Conservation (phyloP, 1,284 basidiomycete genomes). For the Ceratobasidium sp. region DNA sequence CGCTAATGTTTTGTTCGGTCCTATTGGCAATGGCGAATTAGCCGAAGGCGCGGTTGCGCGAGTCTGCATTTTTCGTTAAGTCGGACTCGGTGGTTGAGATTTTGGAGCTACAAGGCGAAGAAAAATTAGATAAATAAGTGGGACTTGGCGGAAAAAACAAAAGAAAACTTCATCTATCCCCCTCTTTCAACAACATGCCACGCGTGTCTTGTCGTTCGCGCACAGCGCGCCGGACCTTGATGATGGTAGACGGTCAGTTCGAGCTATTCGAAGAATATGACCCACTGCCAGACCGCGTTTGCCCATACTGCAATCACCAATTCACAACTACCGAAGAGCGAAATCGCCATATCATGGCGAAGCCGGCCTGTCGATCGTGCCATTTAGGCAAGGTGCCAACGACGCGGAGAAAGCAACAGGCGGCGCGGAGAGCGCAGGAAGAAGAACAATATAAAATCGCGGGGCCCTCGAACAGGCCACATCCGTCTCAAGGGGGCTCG, state of each 20-base stretch:
- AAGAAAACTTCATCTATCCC: not conserved
- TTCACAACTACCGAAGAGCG: no score
- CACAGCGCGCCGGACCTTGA: constrained; percentile 3
- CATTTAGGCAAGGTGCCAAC: no score
- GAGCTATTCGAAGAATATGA: not conserved
- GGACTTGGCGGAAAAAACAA: not conserved
- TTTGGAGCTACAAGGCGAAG: not conserved
- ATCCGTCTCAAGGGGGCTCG: not conserved
- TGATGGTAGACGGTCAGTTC: constrained; percentile 3
- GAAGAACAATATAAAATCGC: constrained; percentile 12
- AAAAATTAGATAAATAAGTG: not conserved
- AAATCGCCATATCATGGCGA: constrained; percentile 21
- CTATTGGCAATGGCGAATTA: not conserved
- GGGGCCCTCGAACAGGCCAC: not conserved
- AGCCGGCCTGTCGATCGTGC: not conserved
- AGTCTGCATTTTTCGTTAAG: not conserved
- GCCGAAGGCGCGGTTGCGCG: not conserved
- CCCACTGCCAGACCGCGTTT: not conserved
- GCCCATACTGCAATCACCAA: not conserved
- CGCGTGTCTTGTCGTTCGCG: not conserved
- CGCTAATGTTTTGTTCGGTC: no score
- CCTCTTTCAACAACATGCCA: not conserved
- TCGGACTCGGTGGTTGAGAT: not conserved
- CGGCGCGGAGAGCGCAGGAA: not conserved
- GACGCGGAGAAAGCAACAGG: not conserved